These are phyloP conservation scores for Gossypium lobatum DNA, from an alignment of 441 rosid species.

Conservation along the genomic window DNA sequence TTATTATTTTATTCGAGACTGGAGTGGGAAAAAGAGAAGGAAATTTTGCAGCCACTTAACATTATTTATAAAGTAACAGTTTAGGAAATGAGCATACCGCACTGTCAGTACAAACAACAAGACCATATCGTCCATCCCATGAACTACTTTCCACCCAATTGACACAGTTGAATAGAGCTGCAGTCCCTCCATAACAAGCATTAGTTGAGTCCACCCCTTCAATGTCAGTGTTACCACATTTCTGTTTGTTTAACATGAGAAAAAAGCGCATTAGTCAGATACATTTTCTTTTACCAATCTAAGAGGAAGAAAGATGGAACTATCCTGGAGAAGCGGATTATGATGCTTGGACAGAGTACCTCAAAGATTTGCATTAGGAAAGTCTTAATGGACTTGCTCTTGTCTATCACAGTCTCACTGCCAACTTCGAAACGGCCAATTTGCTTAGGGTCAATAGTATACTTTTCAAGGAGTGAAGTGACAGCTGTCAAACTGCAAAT, in stretches of 20 bases:
- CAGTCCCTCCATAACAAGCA: slow-evolving; percentile 99
- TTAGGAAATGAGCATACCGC: slow-evolving; percentile 56
- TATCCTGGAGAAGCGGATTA: not conserved
- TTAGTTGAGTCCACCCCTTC: slow-evolving; percentile 98
- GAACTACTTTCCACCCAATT: slow-evolving; percentile 98
- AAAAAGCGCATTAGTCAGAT: not conserved
- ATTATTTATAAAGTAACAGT: not conserved
- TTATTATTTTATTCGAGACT: too few relatives aligned
- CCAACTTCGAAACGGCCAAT: slow-evolving; percentile 97
- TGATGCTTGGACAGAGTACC: slow-evolving; percentile 33
- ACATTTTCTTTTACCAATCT: too few relatives aligned
- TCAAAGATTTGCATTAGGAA: slow-evolving; percentile 98
- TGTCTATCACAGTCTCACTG: slow-evolving; percentile 97
- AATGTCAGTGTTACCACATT: slow-evolving; percentile 84
- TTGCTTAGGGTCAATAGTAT: slow-evolving; percentile 76
- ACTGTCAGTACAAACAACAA: slow-evolving; percentile 89
- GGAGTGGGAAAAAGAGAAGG: too few relatives aligned
- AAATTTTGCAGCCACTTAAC: not conserved
- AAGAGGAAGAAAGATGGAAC: too few relatives aligned
- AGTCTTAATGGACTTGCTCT: slow-evolving; percentile 97
- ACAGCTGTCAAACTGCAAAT: slow-evolving; percentile 77
- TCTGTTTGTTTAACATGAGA: slow-evolving; percentile 41
- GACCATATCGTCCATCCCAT: slow-evolving; percentile 99
- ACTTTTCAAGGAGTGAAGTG: slow-evolving; percentile 82
- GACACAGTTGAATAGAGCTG: slow-evolving; percentile 91